A percentile compares a stretch with the other conserved stretches of the same genome.
Conservation (phyloP, 2,329 filamentous ascomycete species). For the Penicillium corylophilum region DNA sequence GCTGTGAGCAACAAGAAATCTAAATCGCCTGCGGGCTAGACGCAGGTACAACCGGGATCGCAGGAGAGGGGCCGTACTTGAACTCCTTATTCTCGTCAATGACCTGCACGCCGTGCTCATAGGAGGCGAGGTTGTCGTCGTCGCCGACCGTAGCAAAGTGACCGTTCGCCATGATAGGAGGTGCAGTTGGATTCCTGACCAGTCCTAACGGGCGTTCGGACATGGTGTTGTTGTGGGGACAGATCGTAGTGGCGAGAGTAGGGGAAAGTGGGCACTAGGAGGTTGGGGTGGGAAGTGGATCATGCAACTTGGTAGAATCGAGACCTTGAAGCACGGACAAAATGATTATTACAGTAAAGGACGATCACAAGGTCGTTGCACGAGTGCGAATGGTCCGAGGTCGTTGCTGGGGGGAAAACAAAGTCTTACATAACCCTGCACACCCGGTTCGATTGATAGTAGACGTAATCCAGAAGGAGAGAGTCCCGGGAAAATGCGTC, state of each 20-base stretch:
- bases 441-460: background rate
- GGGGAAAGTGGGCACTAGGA: conserved; percentile 12
- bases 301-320: conserved; percentile 3
- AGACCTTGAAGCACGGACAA: background rate
- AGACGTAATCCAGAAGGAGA: too few relatives aligned
- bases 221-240: conserved; percentile 25
- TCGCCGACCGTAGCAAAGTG: conserved; percentile 47
- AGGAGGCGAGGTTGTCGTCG: conserved; percentile 47
- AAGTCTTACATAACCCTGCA: conserved; percentile 23
- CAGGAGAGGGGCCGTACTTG: conserved; percentile 64
- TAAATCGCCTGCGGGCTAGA: background rate
- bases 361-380: conserved; percentile 20
- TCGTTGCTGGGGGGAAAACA: conserved; percentile 17
- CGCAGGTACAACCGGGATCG: background rate
- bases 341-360: background rate
- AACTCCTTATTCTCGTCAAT: conserved; percentile 96
- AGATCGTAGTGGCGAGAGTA: conserved; percentile 18
- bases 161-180: conserved; percentile 45
- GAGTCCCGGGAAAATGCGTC: background rate
- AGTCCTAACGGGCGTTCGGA: conserved; percentile 26
- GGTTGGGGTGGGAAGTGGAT: conserved; percentile 12
- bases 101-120: conserved; percentile 93
- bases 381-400: conserved; percentile 20
- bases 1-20: conserved; percentile 11
- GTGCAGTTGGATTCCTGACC: conserved; percentile 33